phyloP scores from a whole-genome alignment of 139 green algal species.

The Chlorella sp. region DNA sequence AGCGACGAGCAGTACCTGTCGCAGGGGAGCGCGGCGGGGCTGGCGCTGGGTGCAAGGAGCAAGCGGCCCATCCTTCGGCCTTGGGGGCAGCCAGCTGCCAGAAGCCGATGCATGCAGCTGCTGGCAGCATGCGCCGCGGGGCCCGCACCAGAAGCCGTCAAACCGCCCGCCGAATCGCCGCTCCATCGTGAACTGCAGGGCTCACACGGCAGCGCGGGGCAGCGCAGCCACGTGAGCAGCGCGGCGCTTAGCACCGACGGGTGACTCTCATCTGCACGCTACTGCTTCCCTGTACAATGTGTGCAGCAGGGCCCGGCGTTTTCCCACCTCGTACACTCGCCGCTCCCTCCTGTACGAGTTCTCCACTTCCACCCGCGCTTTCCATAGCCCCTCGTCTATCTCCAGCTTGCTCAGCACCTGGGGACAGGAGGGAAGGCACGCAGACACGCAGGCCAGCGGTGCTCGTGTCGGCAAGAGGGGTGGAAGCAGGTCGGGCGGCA shows the following conservation, averaged over 20 bases:
- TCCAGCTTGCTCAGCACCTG: not conserved
- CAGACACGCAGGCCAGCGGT: not conserved
- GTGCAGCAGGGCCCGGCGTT: not conserved
- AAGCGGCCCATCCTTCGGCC: not conserved
- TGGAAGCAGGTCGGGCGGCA: no score
- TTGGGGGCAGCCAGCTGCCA: not conserved
- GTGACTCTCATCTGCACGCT: no score
- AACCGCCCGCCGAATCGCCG: conserved; percentile 28
- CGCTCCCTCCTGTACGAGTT: conserved; percentile 6
- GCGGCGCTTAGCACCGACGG: not conserved
- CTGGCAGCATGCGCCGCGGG: not conserved
- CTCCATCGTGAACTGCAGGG: conserved; percentile 32
- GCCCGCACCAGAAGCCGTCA: conserved; percentile 35
- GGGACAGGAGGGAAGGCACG: not conserved
- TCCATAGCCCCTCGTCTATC: conserved; percentile 34
- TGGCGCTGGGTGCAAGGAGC: not conserved
- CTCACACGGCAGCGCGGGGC: not conserved
- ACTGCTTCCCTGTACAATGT: no score
- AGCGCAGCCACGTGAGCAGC: not conserved
- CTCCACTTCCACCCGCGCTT: conserved; percentile 21
- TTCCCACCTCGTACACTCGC: not conserved
- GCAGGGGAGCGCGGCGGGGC: not conserved
- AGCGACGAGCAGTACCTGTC: conserved; percentile 3
- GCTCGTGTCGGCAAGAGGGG: not conserved
- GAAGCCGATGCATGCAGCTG: not conserved